phyloP scores from a whole-genome alignment of 176 grass and related monocot species.

The Saccharum spontaneum region DNA sequence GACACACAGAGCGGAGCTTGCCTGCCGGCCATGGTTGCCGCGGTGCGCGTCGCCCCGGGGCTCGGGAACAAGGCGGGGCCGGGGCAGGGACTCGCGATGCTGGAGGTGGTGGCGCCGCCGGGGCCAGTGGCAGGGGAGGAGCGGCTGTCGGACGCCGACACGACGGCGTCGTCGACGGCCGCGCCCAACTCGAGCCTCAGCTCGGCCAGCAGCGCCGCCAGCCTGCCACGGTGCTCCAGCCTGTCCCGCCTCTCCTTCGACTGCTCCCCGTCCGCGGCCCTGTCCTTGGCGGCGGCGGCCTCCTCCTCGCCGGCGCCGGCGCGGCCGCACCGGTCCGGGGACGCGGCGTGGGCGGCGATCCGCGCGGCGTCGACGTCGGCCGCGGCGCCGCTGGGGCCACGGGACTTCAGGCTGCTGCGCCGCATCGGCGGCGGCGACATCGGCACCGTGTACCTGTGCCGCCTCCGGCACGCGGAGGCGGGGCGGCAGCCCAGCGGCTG shows the following conservation, averaged over 20 bases:
- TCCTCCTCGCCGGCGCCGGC: background rate
- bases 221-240: slow-evolving; percentile 56
- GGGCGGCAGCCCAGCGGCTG: too few species aligned
- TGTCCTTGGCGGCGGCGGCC: background rate
- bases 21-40: slow-evolving; percentile 12
- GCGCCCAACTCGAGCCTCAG: slow-evolving; percentile 71
- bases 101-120: background rate
- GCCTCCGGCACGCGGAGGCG: slow-evolving; percentile 21
- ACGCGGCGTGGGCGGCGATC: slow-evolving; percentile 54
- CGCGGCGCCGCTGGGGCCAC: slow-evolving; percentile 26
- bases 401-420: slow-evolving; percentile 69
- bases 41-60: background rate
- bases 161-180: slow-evolving; percentile 49
- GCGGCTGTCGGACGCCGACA: slow-evolving; percentile 59
- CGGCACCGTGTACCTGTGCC: slow-evolving; percentile 84
- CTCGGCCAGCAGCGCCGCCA: slow-evolving; percentile 51
- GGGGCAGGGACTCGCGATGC: background rate
- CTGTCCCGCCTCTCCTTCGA: slow-evolving; percentile 69
- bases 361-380: slow-evolving; percentile 31
- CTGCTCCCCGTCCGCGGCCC: background rate
- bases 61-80: background rate
- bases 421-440: slow-evolving; percentile 88
- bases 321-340: slow-evolving; percentile 60
- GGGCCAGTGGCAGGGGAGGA: background rate
- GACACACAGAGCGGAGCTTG: too few species aligned